Conservation (phyloP, 164 flowering plant genomes). For the Saururus chinensis region DNA sequence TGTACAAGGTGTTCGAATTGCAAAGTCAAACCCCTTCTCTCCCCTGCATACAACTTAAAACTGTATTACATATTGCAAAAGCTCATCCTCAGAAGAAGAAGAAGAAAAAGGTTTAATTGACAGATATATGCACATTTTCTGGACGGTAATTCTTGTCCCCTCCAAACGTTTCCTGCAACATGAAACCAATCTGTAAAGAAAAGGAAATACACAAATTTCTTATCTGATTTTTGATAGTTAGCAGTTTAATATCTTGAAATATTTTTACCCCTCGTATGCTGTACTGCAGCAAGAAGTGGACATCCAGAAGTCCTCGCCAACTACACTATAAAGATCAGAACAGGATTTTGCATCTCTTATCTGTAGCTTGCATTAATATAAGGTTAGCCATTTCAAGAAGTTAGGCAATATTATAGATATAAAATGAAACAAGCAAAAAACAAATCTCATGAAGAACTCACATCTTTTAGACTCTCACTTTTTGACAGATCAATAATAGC, state of each 20-base stretch:
- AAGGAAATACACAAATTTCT: too few relatives aligned
- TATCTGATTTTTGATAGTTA: neutral
- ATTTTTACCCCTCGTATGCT: constrained; percentile 72
- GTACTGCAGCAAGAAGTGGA: constrained; percentile 83
- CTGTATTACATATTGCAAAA: neutral
- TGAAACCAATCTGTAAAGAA: neutral
- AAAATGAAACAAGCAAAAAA: neutral
- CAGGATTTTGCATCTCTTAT: constrained; percentile 57
- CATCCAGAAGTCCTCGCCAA: constrained; percentile 94
- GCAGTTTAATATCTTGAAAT: neutral
- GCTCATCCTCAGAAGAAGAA: neutral
- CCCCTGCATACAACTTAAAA: constrained; percentile 32
- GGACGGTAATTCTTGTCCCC: constrained; percentile 83
- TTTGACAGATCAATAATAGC: constrained; percentile 45
- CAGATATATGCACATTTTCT: constrained; percentile 39
- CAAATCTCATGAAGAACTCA: constrained; percentile 25
- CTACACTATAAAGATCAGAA: constrained; percentile 55
- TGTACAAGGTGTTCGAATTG: constrained; percentile 85
- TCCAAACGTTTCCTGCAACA: constrained; percentile 74
- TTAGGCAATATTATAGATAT: neutral
- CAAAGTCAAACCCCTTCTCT: constrained; percentile 65
- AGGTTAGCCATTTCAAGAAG: constrained; percentile 1
- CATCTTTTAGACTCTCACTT: constrained; percentile 52
- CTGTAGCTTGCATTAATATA: constrained; percentile 27
- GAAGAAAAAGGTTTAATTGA: neutral